Evolutionary conservation across 2,329 filamentous ascomycete genomes (phyloP).

Genomic region (Aplosporella prunicola): DNA sequence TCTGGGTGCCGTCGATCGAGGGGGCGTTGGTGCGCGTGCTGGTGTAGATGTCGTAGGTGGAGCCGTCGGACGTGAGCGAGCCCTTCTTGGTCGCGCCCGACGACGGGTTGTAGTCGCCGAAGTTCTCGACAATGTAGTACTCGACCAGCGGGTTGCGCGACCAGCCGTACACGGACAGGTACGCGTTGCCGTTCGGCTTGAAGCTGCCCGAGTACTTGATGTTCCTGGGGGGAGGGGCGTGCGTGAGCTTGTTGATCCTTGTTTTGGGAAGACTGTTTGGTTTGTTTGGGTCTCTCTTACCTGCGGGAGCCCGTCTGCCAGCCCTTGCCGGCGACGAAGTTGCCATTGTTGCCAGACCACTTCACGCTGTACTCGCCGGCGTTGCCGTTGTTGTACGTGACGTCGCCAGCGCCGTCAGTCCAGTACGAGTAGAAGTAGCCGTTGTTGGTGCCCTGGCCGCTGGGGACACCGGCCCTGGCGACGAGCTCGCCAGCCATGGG

Average conservation of each 20-base stretch:
- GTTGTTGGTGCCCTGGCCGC: slow-evolving; percentile 43
- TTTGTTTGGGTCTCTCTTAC: too few relatives aligned
- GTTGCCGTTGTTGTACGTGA: slow-evolving; percentile 47
- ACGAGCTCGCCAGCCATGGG: slow-evolving; percentile 18
- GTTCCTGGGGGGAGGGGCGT: slow-evolving; percentile 25
- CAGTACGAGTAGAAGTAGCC: slow-evolving; percentile 54
- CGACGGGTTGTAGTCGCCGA: slow-evolving; percentile 41
- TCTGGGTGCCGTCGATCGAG: slow-evolving; percentile 45
- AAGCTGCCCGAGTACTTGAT: slow-evolving; percentile 43
- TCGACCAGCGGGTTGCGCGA: slow-evolving; percentile 45
- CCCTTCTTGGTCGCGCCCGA: slow-evolving; percentile 41
- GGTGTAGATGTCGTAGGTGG: slow-evolving; percentile 44
- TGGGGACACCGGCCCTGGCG: slow-evolving; percentile 35
- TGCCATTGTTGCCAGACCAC: slow-evolving; percentile 41
- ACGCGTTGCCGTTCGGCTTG: slow-evolving; percentile 40
- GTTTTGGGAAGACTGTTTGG: background rate
- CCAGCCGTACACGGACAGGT: slow-evolving; percentile 52
- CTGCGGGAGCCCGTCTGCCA: slow-evolving; percentile 45
- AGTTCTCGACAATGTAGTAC: slow-evolving; percentile 50
- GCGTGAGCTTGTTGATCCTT: slow-evolving; percentile 4
- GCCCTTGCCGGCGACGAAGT: slow-evolving; percentile 51
- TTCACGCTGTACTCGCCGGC: slow-evolving; percentile 42
- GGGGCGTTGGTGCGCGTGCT: slow-evolving; percentile 43
- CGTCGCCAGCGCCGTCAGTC: slow-evolving; percentile 44
- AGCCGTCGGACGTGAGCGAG: slow-evolving; percentile 42